These are phyloP conservation scores for Russula lepida DNA, from an alignment of 768 basidiomycete genomes.

Conservation along the genomic window DNA sequence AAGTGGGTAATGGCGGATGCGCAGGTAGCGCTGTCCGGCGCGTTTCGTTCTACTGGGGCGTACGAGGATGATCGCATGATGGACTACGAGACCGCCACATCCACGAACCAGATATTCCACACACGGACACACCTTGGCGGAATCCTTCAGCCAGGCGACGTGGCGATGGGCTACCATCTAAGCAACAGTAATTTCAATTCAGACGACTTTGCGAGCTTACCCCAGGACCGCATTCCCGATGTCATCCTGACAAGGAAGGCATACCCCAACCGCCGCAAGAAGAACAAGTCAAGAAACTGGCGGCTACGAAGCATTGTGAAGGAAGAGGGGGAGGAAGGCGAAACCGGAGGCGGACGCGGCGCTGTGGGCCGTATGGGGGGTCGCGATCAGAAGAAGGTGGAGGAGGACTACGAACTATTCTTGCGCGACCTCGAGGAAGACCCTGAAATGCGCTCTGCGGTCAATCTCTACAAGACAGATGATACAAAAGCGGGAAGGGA, in stretches of 20 bases:
- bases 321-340: conserved; percentile 81
- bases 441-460: conserved; percentile 74
- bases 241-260: conserved; percentile 91
- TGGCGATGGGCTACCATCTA: conserved; percentile 85
- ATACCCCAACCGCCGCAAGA: conserved; percentile 90
- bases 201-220: conserved; percentile 66
- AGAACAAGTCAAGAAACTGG: conserved; percentile 79
- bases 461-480: conserved; percentile 76
- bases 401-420: conserved; percentile 96
- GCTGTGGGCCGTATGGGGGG: conserved; percentile 89
- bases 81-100: conserved; percentile 55
- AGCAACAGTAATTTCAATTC: conserved; percentile 91
- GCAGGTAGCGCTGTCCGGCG: conserved; percentile 80
- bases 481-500: conserved; percentile 37
- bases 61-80: conserved; percentile 36
- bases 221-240: conserved; percentile 68
- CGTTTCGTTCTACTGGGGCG: conserved; percentile 50
- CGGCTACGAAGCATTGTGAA: conserved; percentile 87
- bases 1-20: conserved; percentile 82
- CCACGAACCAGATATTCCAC: conserved; percentile 77
- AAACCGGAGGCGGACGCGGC: conserved; percentile 67
- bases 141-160: conserved; percentile 90
- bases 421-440: conserved; percentile 92
- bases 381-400: conserved; percentile 84
- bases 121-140: conserved; percentile 95